Base-by-base conservation (phyloP, 345 rosid genomes). In the Brassica rapa region DNA sequence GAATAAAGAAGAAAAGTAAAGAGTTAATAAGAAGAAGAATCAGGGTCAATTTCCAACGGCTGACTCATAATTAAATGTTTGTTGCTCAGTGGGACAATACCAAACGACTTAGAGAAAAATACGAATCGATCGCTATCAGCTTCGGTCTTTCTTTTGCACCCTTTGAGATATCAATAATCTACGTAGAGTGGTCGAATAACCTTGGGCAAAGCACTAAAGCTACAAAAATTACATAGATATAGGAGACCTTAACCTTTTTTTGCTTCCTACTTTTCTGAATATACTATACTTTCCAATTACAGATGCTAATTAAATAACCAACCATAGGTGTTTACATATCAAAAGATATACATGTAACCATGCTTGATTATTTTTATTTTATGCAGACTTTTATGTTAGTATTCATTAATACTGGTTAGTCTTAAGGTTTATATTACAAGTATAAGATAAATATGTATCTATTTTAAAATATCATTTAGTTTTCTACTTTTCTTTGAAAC, bases 41-140 rank as follows among this genome's bases (percentile, higher is more conserved):
- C 5, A 57, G 29, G 59, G 79, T 75, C 79, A 75, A 75, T 57
- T 10, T 57, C 66, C 60, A 75, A 57, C 60, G 79, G 72, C 72
- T 67, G 72, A 25, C 59, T 55, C 23, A 10, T 75, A 41, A 19
- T 75, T 67, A 59, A 75, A 67, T 29, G 66, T 27, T 39, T 12
- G 59, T 67, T 75, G 46, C 46, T 67, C 46, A 10, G 32, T 75
- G 24, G 73, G 66, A 35, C 59, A 25, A 29, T 24, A 8, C 16
- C 33, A 43, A 8, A 43, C 5, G 66, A 41, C 15, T 4, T 0
- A 2, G 10, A 67, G 32, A 41, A 57, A 57, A 55, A 1, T 66
- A 55, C 21, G 39, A 67, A 67, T 39, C 35, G 4, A 8, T 67
- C 79, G 0, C 66, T 56, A 3, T 39, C 79, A 66, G 78, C 66